A percentile compares a stretch with the other conserved stretches of the same genome.
Evolutionary conservation across 352 stramenopile species (phyloP).

Genomic region (Plasmopara halstedii): DNA sequence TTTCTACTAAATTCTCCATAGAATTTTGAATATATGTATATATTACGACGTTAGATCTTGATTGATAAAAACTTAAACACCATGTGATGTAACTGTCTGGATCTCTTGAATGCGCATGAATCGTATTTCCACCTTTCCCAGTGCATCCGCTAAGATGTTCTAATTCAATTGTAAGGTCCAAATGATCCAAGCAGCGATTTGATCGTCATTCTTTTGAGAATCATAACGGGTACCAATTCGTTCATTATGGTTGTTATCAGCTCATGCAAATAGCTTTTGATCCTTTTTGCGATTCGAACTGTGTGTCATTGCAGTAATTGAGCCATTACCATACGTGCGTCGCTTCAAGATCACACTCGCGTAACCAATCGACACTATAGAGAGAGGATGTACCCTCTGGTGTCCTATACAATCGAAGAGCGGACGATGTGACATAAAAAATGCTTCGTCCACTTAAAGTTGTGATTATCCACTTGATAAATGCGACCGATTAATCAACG

Average conservation of each 20-base stretch:
- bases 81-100: conserved; percentile 47
- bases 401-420: too few species aligned
- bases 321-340: conserved; percentile 2
- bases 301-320: conserved; percentile 19
- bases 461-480: too few species aligned
- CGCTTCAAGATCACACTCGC: conserved; percentile 15
- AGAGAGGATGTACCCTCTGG: too few species aligned
- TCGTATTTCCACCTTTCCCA: conserved; percentile 43
- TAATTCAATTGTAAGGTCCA: conserved; percentile 34
- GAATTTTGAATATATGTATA: too few species aligned
- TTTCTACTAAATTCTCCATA: too few species aligned
- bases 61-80: conserved; percentile 8
- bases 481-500: too few species aligned
- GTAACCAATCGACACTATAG: too few species aligned
- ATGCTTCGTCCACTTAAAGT: too few species aligned
- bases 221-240: too few species aligned
- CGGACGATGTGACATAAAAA: too few species aligned
- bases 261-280: conserved; percentile 52
- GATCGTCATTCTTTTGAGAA: conserved; percentile 12
- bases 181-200: conserved; percentile 4
- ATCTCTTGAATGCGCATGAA: conserved; percentile 45
- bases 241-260: too few species aligned
- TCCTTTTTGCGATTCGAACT: conserved; percentile 30
- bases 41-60: too few species aligned
- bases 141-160: conserved; percentile 62